Evolutionary conservation across 2,329 filamentous ascomycete species (phyloP), one percentile per base, ranked within the genome.

Genomic region (Karstenula rhodostoma): DNA sequence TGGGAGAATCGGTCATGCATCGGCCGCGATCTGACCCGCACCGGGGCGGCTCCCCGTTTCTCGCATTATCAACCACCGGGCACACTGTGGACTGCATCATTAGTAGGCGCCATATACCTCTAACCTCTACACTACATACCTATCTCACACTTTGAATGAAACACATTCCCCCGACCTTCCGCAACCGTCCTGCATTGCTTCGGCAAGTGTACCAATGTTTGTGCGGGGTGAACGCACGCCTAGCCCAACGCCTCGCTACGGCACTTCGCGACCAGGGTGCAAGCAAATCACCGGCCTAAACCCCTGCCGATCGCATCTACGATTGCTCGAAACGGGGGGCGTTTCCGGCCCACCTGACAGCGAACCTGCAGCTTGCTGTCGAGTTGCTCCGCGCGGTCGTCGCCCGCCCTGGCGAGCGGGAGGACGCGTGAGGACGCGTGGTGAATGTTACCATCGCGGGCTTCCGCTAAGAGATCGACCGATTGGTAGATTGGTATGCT

Each of bases 121-220:
- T n/a, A n/a, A n/a, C n/a, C n/a, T 47, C 27, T 48, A 29, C 27
- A n/a, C 42, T 44, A 44, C 19, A 8, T 44, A 22, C 19, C 19
- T 23, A 10, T 35, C 47, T 22, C 27, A 48, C n/a, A 54, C 35
- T 19, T 10, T 54, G 13, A n/a, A 51, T 51, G 29, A 51, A 35
- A 51, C n/a, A n/a, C 44, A 10, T 40, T 19, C 27, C 27, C 57
- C 56, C 61, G 61, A 43, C 63, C 61, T 56, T 48, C 59, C 55
- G 1, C 19, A 43, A n/a, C 29, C 27, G 37, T 25, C 47, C 15
- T 6, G 22, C 25, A 8, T 43, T 35, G 25, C 48, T 23, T 49
- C 46, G 33, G 32, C 33, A 35, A 49, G 59, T 59, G 48, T 22
- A 54, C 63, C 61, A 64, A 61, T 61, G 56, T 51, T 46, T 51